Evolutionary conservation across 2,329 filamentous ascomycete genomes (phyloP).

Genomic region (Colletotrichum spaethianum): DNA sequence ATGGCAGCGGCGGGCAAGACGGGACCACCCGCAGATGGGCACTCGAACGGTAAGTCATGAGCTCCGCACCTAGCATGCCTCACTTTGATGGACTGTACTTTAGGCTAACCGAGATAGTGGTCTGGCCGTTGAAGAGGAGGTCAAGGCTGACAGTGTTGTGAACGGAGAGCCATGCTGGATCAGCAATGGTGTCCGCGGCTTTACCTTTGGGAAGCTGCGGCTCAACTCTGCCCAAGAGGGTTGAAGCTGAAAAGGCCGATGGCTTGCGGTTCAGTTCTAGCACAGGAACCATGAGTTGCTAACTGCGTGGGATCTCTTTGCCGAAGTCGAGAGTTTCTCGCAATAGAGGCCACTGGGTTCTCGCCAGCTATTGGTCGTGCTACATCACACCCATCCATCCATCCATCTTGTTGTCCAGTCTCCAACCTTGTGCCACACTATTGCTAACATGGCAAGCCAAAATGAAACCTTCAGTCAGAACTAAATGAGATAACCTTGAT

Average conservation of each 20-base stretch:
- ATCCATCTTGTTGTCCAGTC: not conserved
- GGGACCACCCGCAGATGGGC: slow-evolving; percentile 89
- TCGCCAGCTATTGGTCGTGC: not conserved
- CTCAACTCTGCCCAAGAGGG: slow-evolving; percentile 40
- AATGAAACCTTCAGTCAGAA: not conserved
- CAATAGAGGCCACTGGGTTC: not conserved
- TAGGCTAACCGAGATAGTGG: slow-evolving; percentile 51
- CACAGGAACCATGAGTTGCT: too few relatives aligned
- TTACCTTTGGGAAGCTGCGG: slow-evolving; percentile 66
- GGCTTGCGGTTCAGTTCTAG: not conserved
- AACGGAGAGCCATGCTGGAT: slow-evolving; percentile 88
- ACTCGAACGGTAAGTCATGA: slow-evolving; percentile 70
- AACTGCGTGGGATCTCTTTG: not conserved
- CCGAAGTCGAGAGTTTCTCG: not conserved
- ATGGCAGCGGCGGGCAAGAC: slow-evolving; percentile 81
- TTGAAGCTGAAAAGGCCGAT: not conserved
- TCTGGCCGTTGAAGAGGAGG: slow-evolving; percentile 75
- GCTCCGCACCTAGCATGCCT: not conserved
- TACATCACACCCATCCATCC: not conserved
- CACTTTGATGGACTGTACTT: slow-evolving; percentile 32
- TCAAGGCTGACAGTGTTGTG: slow-evolving; percentile 72
- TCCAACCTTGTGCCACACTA: not conserved
- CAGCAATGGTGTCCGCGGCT: slow-evolving; percentile 90
- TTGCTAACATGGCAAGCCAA: not conserved
- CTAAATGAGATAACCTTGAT: not conserved